Evolutionary conservation across 164 flowering plant species (phyloP).

Genomic region (Vitis rotundifolia): DNA sequence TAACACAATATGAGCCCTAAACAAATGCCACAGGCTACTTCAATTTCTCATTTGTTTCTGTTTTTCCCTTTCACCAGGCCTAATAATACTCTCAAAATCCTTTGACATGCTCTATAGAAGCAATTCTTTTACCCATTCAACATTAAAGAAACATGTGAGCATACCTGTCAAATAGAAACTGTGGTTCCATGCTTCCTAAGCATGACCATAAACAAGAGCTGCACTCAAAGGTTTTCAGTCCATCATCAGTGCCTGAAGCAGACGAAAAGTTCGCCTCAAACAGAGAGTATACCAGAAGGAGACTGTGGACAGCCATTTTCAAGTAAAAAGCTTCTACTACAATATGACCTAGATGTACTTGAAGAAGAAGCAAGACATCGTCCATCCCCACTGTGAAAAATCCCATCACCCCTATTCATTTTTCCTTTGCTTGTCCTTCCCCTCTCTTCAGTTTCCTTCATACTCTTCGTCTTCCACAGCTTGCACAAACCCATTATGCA

Average conservation of each 20-base stretch:
- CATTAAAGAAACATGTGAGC: not conserved
- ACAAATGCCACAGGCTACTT: not conserved
- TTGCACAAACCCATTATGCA: constrained; percentile 59
- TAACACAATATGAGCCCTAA: not conserved
- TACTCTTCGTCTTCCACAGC: constrained; percentile 73
- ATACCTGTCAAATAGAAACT: not conserved
- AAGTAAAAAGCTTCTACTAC: constrained; percentile 89
- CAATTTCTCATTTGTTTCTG: not conserved
- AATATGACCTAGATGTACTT: constrained; percentile 87
- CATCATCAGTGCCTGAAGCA: not conserved
- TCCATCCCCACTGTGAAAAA: constrained; percentile 72
- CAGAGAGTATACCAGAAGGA: constrained; percentile 44
- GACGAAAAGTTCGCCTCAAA: constrained; percentile 21
- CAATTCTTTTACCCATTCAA: not conserved
- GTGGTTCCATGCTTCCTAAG: not conserved
- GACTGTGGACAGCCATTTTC: constrained; percentile 85
- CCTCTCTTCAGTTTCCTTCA: constrained; percentile 41
- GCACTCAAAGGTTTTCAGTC: not conserved
- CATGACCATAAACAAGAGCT: not conserved
- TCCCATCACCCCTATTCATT: constrained; percentile 41
- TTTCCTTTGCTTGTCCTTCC: constrained; percentile 59
- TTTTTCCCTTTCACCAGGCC: not conserved
- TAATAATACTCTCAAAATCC: too few species aligned
- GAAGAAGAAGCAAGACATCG: constrained; percentile 85
- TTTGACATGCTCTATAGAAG: not conserved